phyloP scores from a whole-genome alignment of 176 grass and related monocot genomes.

The Hordeum marinum region DNA sequence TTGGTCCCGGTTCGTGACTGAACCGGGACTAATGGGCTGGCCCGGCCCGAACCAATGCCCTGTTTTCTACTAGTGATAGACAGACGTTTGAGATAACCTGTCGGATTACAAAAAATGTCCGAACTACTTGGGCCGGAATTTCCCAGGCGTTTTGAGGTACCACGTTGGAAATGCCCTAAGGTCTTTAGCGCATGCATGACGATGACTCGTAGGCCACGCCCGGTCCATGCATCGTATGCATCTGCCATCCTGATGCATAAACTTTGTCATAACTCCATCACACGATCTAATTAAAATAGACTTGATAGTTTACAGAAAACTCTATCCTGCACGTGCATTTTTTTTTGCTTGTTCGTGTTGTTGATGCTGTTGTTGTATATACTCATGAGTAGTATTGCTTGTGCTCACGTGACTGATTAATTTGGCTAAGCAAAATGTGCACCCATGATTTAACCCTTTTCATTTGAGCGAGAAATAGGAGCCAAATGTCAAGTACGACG shows the following conservation, averaged over 20 bases:
- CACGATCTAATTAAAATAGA: background rate
- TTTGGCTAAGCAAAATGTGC: background rate
- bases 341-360: background rate
- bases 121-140: too few relatives aligned
- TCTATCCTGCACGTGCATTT: background rate
- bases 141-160: too few relatives aligned
- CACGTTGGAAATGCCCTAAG: background rate
- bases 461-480: background rate
- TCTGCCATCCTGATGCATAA: constrained; percentile 27
- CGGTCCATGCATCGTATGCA: background rate
- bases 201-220: background rate
- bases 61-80: too few relatives aligned
- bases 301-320: background rate
- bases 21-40: too few relatives aligned
- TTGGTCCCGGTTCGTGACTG: too few relatives aligned
- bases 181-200: constrained; percentile 7
- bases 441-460: background rate
- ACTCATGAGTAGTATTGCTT: too few relatives aligned
- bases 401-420: background rate
- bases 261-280: constrained; percentile 25
- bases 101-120: too few relatives aligned
- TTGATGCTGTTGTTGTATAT: too few relatives aligned
- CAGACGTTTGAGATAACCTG: too few relatives aligned
- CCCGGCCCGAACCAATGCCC: too few relatives aligned
- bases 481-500: background rate